Base-by-base conservation (phyloP, 2,329 filamentous ascomycete species). In the Capronia americana region DNA sequence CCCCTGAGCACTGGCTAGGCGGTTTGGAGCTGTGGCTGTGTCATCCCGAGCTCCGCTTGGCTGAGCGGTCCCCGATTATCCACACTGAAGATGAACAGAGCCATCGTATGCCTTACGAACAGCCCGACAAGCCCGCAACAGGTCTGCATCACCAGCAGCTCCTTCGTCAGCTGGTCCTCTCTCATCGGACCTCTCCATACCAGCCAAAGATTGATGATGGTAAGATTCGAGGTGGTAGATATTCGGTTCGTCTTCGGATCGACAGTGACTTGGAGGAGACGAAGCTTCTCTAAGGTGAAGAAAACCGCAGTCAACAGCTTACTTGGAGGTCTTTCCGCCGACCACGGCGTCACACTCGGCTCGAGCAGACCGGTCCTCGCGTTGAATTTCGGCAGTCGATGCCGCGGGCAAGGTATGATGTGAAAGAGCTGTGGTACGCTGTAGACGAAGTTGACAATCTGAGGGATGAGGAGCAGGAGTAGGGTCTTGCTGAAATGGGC, bases 401-500 rank as follows among this genome's bases (percentile, higher is more conserved):
- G 95, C 73, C 95, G 89, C 34, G 95, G 95, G 77, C 95, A 99
- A 17, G 93, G 93, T 58, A 99, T 86, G 48, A 99, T 76, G 63
- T 91, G 90, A 78, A 97, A 97, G 57, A 99, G 85, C 77, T 99
- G 95, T 5, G 95, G 95, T 1, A 87, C 87, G 46, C 93, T 97
- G 82, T 98, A 99, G 71, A 94, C 76, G 77, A 98, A 98, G 82
- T 99, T 99, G 86, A 96, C 93, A 73, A 96, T 91, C 80, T 99
- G 95, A 14, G 95, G 95, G 46, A 97, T 85, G 72, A 99, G 90
- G 8, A 99, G 85, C 58, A 99, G 86, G 63, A 97, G 86, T 54
- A 99, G 85, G 0, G 95, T 99, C 81, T 99, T 99, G 82, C 92
- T 96, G 82, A 99, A 99, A 81, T 99, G 95, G 26, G 95, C 95